Evolutionary conservation across 192 early-diverging fungal genomes (phyloP), one percentile per base, ranked within the genome.

Genomic region (Neocallimastix lanati): DNA sequence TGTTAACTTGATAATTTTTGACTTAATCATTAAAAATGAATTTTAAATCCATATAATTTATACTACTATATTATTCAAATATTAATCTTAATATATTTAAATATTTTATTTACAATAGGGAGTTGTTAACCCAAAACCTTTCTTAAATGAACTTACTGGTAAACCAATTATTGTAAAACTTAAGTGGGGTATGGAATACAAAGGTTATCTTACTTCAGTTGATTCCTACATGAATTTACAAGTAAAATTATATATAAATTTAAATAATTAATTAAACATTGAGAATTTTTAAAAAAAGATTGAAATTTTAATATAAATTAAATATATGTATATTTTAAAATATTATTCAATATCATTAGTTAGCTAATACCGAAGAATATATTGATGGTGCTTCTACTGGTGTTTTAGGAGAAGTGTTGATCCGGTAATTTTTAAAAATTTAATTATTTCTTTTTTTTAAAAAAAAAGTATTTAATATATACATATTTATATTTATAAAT

Each of bases 151-250:
- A 77, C 90, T 97, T 58, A 95, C 94, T 76, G 96, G 96, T 40
- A 95, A 96, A 84, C 89, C 96, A 27, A 92, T 98, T 4, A 88
- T 96, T 79, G 92, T 95, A 80, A 94, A 93, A 86, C 86, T 99
- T 83, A 99, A 99, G 88, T 99, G 98, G 98, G 96, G 96, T 76
- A 91, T 92, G 85, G 98, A 98, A 82, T 99, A 99, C 91, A 95
- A 96, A 83, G 98, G 96, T 11, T 88, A 90, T 80, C 85, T 99
- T 77, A 86, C 90, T 29, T 94, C 95, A 15, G 92, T 96, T 12
- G 96, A 99, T 86, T 92, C 92, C 33, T 98, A 99, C 85, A 98
- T 99, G 96, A 99, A 99, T 87, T 83, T 98, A 29, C 92, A 93
- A 89, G 93, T 95, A 87, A 25, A 40, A 12, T 28, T 28, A 12